Percentiles rank a stretch among this genome's conserved stretches.
Evolutionary conservation across 1,139 yeast species (phyloP).

Genomic region (Citeromyces siamensis): DNA sequence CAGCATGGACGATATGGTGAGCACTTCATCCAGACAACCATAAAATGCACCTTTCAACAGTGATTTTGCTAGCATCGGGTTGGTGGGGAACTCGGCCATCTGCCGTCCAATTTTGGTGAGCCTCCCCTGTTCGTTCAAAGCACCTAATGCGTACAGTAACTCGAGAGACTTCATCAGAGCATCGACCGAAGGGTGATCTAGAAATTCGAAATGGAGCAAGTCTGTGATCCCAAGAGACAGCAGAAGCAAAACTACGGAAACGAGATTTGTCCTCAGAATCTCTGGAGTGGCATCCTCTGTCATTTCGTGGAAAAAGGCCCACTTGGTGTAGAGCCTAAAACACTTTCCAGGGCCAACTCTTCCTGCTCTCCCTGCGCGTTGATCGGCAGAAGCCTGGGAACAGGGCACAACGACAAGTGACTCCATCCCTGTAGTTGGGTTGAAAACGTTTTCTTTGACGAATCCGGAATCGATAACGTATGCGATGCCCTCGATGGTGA

Average conservation of each 20-base stretch:
- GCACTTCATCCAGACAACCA: constrained; percentile 50
- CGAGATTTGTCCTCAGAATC: constrained; percentile 68
- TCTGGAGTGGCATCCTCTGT: constrained; percentile 82
- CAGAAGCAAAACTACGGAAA: constrained; percentile 61
- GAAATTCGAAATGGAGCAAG: constrained; percentile 69
- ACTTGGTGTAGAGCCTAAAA: constrained; percentile 75
- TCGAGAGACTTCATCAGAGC: constrained; percentile 70
- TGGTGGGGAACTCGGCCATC: constrained; percentile 91
- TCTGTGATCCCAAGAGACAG: constrained; percentile 78
- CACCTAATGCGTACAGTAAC: constrained; percentile 75
- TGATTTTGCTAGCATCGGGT: constrained; percentile 78
- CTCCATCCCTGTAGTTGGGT: constrained; percentile 84
- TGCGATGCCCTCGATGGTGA: constrained; percentile 85
- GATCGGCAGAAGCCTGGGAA: constrained; percentile 91
- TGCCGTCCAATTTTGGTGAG: constrained; percentile 69
- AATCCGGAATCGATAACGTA: constrained; percentile 91
- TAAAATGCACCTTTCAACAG: constrained; percentile 49
- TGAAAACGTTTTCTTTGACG: constrained; percentile 77
- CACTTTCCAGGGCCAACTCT: constrained; percentile 96
- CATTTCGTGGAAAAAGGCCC: constrained; percentile 72
- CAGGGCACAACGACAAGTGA: constrained; percentile 77
- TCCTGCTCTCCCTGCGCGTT: constrained; percentile 96
- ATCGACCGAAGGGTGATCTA: constrained; percentile 75
- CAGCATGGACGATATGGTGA: constrained; percentile 69
- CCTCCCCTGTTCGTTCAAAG: constrained; percentile 67